Base-by-base conservation (phyloP, 78 protist species). In the Dictyostelium firmibasis region DNA sequence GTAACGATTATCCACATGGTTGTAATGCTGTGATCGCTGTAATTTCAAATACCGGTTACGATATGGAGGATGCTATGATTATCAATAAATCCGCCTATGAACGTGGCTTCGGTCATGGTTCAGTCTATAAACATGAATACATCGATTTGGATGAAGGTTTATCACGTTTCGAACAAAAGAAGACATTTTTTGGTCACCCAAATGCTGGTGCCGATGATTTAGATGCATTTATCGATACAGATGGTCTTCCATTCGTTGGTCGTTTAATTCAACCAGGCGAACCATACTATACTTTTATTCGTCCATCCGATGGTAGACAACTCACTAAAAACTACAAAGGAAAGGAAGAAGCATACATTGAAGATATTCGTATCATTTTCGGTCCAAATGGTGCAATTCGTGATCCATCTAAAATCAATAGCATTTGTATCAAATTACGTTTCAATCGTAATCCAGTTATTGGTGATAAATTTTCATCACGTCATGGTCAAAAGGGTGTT, bases 401-500 rank as follows among this genome's bases (percentile, higher is more conserved):
- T 29, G 41, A 60, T 27, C 60, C 85, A 25, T 72, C 79, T 31
- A 18, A 20, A 36, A 70, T 91, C 53, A 75, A 31, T 60, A 79
- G 53, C 20, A 41, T 92, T 50, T 41, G 38, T 16, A 87, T 97
- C 4, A 85, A 72, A 50, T 13, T 93, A 41, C 78, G 97, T 18
- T 47, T 50, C 79, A 62, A 43, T 35, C 97, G 98, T 57, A 91
- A 93, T 81, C 97, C 99, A 4, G 77, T 97, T 60, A 96, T 98
- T 18, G 99, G 99, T 8, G 99, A 99, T 97, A 99, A 99, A 97
- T 99, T 99, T 81, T 83, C 99, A 7, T 92, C 98, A 2, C 95
- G 99, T 7, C 99, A 99, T 89, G 99, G 99, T 36, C 99, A 99
- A 85, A 86, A 94, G 86, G 97, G 97, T 84, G 97, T 95, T 11